Evolutionary conservation across 352 stramenopile genomes (phyloP), one percentile per base, ranked within the genome.

Genomic region (Phytophthora foliorum): DNA sequence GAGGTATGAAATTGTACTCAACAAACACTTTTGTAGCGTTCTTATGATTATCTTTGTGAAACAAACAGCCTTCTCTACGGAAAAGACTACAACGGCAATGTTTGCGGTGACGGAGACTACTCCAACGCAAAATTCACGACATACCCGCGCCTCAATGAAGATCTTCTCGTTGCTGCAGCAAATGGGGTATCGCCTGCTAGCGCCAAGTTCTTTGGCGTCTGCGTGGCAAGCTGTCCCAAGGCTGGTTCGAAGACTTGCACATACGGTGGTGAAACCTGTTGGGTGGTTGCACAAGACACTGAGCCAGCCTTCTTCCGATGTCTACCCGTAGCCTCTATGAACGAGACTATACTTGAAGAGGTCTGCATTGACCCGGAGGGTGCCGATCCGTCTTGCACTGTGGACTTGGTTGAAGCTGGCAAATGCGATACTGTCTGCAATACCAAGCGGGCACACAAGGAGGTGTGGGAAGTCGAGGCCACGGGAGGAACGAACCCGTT

Each of bases 171-270:
- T 16, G 85, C 82, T 7, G 41, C 78, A 32, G 56, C 71, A 16
- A 69, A 67, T 7, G 69, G 80, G 10, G 49, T 92, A 11, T 57
- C 76, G 11, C 62, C 87, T 16, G 72, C 77, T 24, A 79, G 77
- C 44, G 83, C 88, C 25, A 63, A 91, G 62, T 94, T 95, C 61
- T 96, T 92, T 56, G 90, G 90, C 1, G 76, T 95, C 6, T 97
- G 90, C 50, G 88, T 96, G 21, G 34, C 58, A 16, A 63, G 54
- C 1, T 97, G 90, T 36, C 90, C 90, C 0, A 36, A 57, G 16
- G 59, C 71, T 0, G 86, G 83, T 1, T 71, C 84, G 13, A 75
- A 69, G 17, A 82, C 91, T 10, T 97, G 88, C 63, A 90, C 86
- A 0, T 93, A 96, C 53, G 74, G 82, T 60, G 80, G 80, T 11